Evolutionary conservation across 306 rosid genomes (phyloP).

Genomic region (Psophocarpus tetragonolobus): DNA sequence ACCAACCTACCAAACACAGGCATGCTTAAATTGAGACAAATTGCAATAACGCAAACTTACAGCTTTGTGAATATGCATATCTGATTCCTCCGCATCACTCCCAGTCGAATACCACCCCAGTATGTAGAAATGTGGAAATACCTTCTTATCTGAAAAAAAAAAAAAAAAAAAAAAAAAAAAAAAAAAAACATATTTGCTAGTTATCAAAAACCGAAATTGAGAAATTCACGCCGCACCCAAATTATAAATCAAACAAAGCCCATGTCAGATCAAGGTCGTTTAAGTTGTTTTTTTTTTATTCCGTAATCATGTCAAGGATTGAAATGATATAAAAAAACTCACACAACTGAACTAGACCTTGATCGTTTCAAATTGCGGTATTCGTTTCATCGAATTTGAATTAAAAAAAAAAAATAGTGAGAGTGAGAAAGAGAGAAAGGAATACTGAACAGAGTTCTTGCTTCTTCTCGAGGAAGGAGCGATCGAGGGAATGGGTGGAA

Average conservation of each 20-base stretch:
- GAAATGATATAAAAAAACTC: too few species aligned
- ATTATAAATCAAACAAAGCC: background rate
- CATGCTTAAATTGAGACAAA: background rate
- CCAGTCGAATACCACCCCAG: conserved; percentile 99
- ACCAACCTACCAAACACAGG: background rate
- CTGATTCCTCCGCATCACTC: conserved; percentile 80
- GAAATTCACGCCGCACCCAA: background rate
- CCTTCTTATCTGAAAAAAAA: conserved; percentile 77
- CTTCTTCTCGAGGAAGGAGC: conserved; percentile 91
- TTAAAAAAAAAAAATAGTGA: background rate
- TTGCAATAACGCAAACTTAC: conserved; percentile 45
- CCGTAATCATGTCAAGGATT: too few species aligned
- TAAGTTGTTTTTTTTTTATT: too few species aligned
- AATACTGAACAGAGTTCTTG: conserved; percentile 88
- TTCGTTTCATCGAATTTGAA: too few species aligned
- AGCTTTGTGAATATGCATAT: conserved; percentile 92
- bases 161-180: background rate
- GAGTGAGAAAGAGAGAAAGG: background rate
- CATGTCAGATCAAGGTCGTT: background rate
- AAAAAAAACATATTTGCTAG: too few species aligned
- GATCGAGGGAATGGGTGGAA: conserved; percentile 77
- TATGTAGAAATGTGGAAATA: conserved; percentile 87
- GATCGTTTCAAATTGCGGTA: too few species aligned
- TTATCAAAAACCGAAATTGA: background rate
- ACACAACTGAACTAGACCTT: too few species aligned